Base-by-base conservation (phyloP, 805 yeast species). In the Cyberlindnera petersonii region DNA sequence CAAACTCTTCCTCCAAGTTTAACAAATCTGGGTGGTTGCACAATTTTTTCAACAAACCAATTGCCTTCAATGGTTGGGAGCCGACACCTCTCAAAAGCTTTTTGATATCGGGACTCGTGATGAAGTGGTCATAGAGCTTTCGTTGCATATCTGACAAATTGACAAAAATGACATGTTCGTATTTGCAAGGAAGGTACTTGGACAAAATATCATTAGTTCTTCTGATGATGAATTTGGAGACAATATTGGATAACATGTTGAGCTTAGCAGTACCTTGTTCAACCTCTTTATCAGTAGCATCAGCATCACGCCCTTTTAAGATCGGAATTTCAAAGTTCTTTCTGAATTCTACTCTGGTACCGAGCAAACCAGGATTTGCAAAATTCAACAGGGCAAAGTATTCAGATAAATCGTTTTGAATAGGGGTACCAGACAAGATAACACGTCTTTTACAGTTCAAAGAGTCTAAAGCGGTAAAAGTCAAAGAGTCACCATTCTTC, bases 141-240 rank as follows among this genome's bases (percentile, higher is more conserved):
- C 68, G 64, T 61, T 93, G 98, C 63, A 89, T 72, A 0, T 86
- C 86, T 2, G 91, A 74, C 39, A 93, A 64, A 30, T 80, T 82
- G 44, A 93, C 88, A 60, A 91, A 93, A n/a, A 93, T 84, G 17
- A 93, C 98, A 61, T 93, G 95, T 60, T 93, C 98, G 58, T 88
- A 89, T 61, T 93, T 93, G 46, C 94, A 86, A 0, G 98, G 98
- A 43, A 93, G 69, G 56, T 93, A 93, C 61, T 93, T 91, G 22
- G 96, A 82, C 39, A 93, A 68, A 52, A 93, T 86, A 60, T 93
- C 98, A 64, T 93, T 93, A 1, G 98, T 88, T 56, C 98, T 78
- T 58, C 98, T 74, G 43, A 93, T 93, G 58, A 93, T 93, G 59
- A 91, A 91, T 50, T 79, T 82, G 24, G 89, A 84, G 3, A 93